Conservation (phyloP, 1,284 basidiomycete genomes). For the Fomitopsis schrenkii region DNA sequence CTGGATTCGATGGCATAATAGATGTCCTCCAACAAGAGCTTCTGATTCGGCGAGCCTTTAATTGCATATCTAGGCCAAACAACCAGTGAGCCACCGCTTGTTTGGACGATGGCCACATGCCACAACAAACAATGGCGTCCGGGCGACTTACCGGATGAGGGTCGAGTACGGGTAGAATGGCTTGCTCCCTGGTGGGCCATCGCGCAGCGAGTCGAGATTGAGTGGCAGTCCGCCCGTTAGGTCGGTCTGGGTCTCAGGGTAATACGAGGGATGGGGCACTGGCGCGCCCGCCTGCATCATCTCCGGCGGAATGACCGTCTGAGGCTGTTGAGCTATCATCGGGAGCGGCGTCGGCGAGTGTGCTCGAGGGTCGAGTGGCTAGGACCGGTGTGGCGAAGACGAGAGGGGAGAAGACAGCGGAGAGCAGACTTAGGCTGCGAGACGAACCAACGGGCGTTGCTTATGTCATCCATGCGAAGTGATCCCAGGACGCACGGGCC, state of each 20-base stretch:
- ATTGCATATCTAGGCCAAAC: constrained; percentile 64
- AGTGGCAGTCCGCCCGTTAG: constrained; percentile 77
- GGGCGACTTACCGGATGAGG: constrained; percentile 60
- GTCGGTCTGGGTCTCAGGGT: constrained; percentile 66
- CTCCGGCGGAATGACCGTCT: constrained; percentile 41
- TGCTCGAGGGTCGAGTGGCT: constrained; percentile 2
- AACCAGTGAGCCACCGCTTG: not conserved
- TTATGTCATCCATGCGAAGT: constrained; percentile 31
- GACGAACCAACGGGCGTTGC: constrained; percentile 19
- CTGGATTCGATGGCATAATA: constrained; percentile 85
- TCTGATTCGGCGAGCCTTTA: constrained; percentile 82
- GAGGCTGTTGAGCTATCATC: constrained; percentile 33
- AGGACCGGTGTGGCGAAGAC: constrained; percentile 5
- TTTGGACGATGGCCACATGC: constrained; percentile 6
- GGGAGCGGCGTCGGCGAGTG: constrained; percentile 1
- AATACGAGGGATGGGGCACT: constrained; percentile 48
- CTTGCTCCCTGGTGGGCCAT: constrained; percentile 79
- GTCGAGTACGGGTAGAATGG: constrained; percentile 86
- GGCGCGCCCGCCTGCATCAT: constrained; percentile 32
- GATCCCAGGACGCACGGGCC: constrained; percentile 31
- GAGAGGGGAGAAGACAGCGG: constrained; percentile 10
- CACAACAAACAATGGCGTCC: not conserved
- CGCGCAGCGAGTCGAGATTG: constrained; percentile 76
- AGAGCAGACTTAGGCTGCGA: constrained; percentile 15
- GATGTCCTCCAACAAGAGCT: constrained; percentile 78